Conservation (phyloP, 2,329 filamentous ascomycete species). For the Teratosphaeria nubilosa region DNA sequence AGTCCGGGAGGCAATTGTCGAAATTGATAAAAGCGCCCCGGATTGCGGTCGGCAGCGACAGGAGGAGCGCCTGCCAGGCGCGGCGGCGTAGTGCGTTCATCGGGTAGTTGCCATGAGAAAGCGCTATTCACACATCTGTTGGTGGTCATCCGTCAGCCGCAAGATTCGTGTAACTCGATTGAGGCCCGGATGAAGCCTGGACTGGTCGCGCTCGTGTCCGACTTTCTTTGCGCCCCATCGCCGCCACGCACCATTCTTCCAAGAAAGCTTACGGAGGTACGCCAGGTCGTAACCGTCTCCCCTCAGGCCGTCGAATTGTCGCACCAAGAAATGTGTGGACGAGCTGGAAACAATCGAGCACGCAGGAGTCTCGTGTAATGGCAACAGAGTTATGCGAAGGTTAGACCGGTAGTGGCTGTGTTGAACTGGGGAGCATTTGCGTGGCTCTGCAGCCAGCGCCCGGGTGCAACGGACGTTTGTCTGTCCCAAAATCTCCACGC, state of each 20-base stretch:
- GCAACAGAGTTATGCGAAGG: background rate
- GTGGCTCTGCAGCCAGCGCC: background rate
- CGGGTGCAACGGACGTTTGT: background rate
- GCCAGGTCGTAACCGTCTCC: background rate
- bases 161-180: background rate
- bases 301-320: background rate
- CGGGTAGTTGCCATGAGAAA: background rate
- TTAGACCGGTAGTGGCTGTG: background rate
- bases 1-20: conserved; percentile 65
- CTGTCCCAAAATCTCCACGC: background rate
- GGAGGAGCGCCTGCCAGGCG: conserved; percentile 10
- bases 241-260: background rate
- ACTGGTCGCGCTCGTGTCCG: background rate
- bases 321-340: background rate
- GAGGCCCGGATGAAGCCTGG: background rate
- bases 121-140: background rate
- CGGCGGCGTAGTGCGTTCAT: conserved; percentile 1
- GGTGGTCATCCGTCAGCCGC: background rate
- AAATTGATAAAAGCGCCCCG: conserved; percentile 63
- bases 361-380: background rate
- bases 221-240: background rate
- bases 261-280: background rate
- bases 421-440: background rate
- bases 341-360: background rate
- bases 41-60: conserved; percentile 29